Evolutionary conservation across 352 stramenopile species (phyloP).

Genomic region (Phytophthora sp.): DNA sequence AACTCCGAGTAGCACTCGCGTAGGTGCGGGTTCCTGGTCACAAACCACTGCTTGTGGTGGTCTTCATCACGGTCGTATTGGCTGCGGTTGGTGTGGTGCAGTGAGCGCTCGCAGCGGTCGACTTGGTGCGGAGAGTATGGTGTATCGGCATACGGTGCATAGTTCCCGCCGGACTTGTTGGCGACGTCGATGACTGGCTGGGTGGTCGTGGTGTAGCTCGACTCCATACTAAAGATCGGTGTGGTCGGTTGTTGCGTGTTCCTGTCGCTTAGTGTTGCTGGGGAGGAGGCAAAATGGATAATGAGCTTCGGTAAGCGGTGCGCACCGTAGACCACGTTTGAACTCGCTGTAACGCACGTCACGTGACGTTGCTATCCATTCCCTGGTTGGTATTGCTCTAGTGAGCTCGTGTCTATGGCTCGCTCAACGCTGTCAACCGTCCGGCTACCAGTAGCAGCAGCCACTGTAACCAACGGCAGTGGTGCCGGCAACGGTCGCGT

Average conservation of each 20-base stretch:
- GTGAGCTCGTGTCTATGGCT: conserved; percentile 8
- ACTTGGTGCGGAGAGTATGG: conserved; percentile 23
- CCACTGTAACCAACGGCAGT: conserved; percentile 4
- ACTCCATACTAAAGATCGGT: conserved; percentile 28
- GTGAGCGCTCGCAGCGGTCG: conserved; percentile 32
- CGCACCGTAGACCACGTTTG: neutral
- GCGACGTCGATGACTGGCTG: conserved; percentile 35
- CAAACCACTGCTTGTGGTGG: conserved; percentile 31
- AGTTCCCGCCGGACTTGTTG: conserved; percentile 33
- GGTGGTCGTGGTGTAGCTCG: conserved; percentile 19
- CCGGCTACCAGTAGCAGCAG: neutral
- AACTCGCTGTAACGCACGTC: neutral
- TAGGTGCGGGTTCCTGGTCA: conserved; percentile 32
- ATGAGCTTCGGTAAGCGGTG: neutral
- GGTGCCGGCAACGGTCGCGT: neutral
- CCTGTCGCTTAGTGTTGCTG: conserved; percentile 2
- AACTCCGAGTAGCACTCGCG: conserved; percentile 56
- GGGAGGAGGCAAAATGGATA: conserved; percentile 16
- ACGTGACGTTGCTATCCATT: neutral
- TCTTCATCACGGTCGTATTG: conserved; percentile 30
- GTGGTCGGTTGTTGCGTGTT: conserved; percentile 1
- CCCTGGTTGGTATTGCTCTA: neutral
- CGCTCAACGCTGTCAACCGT: conserved; percentile 1
- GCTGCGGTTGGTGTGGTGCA: conserved; percentile 43
- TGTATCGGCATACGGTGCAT: conserved; percentile 33